These are phyloP conservation scores for Volvox africanus DNA, from an alignment of 139 green algal species.

Conservation along the genomic window DNA sequence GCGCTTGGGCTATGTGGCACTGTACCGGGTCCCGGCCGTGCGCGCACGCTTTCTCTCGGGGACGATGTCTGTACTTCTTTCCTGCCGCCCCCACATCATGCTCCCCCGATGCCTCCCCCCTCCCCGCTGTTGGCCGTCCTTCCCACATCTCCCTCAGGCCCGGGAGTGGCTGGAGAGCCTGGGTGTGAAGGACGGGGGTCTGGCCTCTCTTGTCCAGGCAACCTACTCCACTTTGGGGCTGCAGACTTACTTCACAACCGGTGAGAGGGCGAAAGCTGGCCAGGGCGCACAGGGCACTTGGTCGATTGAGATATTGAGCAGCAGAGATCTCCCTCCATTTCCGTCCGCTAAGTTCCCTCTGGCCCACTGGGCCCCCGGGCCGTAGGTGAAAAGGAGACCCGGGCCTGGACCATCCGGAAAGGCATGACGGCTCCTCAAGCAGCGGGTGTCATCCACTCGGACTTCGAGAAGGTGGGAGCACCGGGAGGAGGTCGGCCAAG, in stretches of 20 bases:
- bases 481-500: no score
- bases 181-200: conserved; percentile 87
- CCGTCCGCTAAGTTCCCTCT: neutral
- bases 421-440: conserved; percentile 93
- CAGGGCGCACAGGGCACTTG: neutral
- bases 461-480: conserved; percentile 88
- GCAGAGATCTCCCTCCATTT: neutral
- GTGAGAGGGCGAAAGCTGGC: conserved; percentile 33
- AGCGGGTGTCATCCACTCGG: conserved; percentile 94
- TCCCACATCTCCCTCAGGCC: conserved; percentile 12
- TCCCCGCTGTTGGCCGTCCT: neutral
- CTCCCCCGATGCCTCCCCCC: neutral
- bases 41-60: no score
- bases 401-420: conserved; percentile 89
- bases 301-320: no score
- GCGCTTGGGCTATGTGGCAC: no score
- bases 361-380: no score
- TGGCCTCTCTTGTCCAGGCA: conserved; percentile 75
- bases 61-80: no score
- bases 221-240: conserved; percentile 94
- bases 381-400: conserved; percentile 94
- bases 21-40: no score
- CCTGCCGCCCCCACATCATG: no score
- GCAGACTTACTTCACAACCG: conserved; percentile 97
- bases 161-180: conserved; percentile 90